A percentile compares a stretch with the other conserved stretches of the same genome.
phyloP scores from a whole-genome alignment of 2,329 filamentous ascomycete species.

The Stagonosporopsis chrysanthemi region DNA sequence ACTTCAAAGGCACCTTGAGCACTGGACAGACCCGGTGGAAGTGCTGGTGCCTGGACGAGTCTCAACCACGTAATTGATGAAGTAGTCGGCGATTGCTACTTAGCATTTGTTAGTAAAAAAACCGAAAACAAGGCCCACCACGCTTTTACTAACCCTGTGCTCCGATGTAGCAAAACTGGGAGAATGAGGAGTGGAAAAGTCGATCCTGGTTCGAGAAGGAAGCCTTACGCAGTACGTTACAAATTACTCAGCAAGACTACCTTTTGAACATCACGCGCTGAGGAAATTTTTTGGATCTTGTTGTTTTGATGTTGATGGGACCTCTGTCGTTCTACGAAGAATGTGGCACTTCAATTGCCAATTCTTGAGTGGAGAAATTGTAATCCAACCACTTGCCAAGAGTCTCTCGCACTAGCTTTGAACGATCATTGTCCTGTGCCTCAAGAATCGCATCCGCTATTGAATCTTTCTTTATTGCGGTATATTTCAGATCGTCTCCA shows the following conservation, averaged over 20 bases:
- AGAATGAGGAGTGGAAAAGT: background rate
- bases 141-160: background rate
- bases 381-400: slow-evolving; percentile 3
- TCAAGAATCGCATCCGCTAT: background rate
- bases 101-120: background rate
- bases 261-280: background rate
- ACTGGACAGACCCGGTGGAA: background rate
- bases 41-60: background rate
- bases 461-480: too few species aligned
- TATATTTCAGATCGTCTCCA: background rate
- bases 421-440: background rate
- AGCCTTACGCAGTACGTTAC: background rate
- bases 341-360: background rate
- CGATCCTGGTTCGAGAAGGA: background rate
- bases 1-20: background rate
- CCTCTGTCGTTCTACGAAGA: background rate
- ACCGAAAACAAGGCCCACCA: background rate
- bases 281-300: background rate
- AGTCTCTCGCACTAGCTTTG: background rate
- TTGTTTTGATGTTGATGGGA: background rate
- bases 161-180: background rate
- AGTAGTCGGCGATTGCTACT: background rate
- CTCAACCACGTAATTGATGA: background rate
- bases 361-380: background rate
- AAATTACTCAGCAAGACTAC: background rate